Evolutionary conservation across 352 stramenopile species (phyloP).

Genomic region (Phytophthora megakarya): DNA sequence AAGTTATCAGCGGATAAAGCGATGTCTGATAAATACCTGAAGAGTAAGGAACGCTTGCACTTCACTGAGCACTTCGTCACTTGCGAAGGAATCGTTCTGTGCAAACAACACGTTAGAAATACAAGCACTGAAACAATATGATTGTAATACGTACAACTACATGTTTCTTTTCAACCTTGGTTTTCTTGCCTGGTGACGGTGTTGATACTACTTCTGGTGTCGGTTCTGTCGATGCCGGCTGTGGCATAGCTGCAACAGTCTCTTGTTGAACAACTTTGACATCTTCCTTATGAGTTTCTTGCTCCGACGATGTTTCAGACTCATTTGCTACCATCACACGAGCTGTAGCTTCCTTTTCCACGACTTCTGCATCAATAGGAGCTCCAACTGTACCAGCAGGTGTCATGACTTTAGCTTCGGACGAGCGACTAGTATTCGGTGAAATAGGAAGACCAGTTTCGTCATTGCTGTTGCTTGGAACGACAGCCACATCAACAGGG

Average conservation of each 20-base stretch:
- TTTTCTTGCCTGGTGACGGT: constrained; percentile 18
- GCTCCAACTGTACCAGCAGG: constrained; percentile 31
- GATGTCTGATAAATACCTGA: constrained; percentile 30
- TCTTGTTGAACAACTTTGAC: constrained; percentile 1
- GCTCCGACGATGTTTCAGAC: background rate
- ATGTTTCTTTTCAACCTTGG: constrained; percentile 26
- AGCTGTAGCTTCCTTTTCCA: background rate
- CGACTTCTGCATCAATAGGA: constrained; percentile 13
- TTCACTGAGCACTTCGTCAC: constrained; percentile 28
- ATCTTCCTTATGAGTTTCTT: background rate
- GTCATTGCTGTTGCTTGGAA: background rate
- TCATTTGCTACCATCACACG: constrained; percentile 2
- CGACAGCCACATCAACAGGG: constrained; percentile 1
- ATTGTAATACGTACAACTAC: background rate
- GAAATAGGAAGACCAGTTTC: background rate
- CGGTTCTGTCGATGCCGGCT: background rate
- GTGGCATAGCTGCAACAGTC: background rate
- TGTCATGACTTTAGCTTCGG: constrained; percentile 26
- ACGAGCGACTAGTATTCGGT: background rate
- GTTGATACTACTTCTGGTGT: background rate
- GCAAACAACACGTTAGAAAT: constrained; percentile 14
- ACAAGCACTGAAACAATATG: too few relatives aligned
- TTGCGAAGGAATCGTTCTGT: constrained; percentile 39
- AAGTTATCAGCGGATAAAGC: background rate
- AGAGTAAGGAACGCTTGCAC: constrained; percentile 43